Evolutionary conservation across 2,329 filamentous ascomycete genomes (phyloP).

Genomic region (Botrytis fabae): DNA sequence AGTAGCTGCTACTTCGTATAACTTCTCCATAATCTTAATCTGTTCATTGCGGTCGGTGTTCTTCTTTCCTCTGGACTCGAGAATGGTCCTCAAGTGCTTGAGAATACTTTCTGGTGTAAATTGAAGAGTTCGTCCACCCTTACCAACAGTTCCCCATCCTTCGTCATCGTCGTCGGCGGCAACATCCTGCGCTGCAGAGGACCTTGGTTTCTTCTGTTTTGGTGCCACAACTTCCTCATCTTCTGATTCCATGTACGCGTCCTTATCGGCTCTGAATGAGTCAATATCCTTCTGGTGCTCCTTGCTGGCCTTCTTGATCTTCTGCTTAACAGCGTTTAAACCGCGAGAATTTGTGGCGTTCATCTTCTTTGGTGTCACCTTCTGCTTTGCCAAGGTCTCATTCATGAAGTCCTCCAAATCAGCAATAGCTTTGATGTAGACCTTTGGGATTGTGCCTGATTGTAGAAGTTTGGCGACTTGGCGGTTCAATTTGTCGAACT

Average conservation of each 20-base stretch:
- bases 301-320: constrained; percentile 98
- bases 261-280: constrained; percentile 80
- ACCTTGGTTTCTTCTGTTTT: constrained; percentile 55
- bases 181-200: constrained; percentile 51
- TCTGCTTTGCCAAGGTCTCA: constrained; percentile 92
- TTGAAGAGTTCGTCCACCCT: constrained; percentile 82
- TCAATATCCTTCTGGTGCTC: constrained; percentile 88
- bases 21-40: constrained; percentile 96
- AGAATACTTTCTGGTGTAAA: constrained; percentile 98
- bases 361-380: constrained; percentile 97
- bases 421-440: constrained; percentile 88
- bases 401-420: constrained; percentile 94
- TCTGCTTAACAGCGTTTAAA: constrained; percentile 95
- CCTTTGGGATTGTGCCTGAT: constrained; percentile 78
- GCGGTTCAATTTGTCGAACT: constrained; percentile 92
- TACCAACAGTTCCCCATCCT: constrained; percentile 85
- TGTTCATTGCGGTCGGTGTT: constrained; percentile 95
- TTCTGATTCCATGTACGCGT: constrained; percentile 82
- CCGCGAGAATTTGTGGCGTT: constrained; percentile 93
- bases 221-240: constrained; percentile 64
- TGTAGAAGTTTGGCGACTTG: constrained; percentile 78
- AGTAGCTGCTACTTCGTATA: constrained; percentile 81
- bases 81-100: constrained; percentile 89
- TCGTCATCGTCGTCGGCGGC: constrained; percentile 67
- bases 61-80: constrained; percentile 97